Percentiles rank a stretch among this genome's conserved stretches.
Conservation (phyloP, 495 filamentous ascomycete genomes). For the Bacidia rubella region DNA sequence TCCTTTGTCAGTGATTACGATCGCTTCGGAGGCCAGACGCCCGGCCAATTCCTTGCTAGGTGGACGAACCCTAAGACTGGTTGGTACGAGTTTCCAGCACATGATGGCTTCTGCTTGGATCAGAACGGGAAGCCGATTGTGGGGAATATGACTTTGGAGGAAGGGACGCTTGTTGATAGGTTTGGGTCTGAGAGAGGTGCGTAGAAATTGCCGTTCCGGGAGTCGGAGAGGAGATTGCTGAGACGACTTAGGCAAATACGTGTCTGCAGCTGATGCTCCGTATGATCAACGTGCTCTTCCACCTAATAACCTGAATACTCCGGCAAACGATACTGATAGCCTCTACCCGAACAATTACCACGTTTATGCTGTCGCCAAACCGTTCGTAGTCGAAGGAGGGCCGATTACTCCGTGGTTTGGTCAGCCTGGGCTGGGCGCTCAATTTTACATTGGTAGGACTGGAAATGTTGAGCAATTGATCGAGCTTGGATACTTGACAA, state of each 20-base stretch:
- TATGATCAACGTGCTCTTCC: conserved; percentile 41
- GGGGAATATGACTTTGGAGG: conserved; percentile 31
- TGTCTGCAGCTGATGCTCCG: conserved; percentile 34
- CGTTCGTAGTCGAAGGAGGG: conserved; percentile 32
- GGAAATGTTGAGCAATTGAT: conserved; percentile 8
- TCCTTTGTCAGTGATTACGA: conserved; percentile 29
- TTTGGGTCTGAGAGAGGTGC: conserved; percentile 36
- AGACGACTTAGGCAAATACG: conserved; percentile 22
- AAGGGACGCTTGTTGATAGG: conserved; percentile 38
- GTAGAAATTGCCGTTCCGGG: background rate
- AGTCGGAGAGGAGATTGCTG: background rate
- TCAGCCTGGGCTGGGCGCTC: conserved; percentile 42
- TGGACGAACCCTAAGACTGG: conserved; percentile 27
- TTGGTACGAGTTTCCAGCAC: conserved; percentile 30
- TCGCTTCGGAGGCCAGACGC: conserved; percentile 36
- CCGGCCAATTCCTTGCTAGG: conserved; percentile 32
- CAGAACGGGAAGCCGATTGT: conserved; percentile 24
- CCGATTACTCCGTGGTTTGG: conserved; percentile 44
- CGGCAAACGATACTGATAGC: conserved; percentile 7
- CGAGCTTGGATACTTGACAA: conserved; percentile 4
- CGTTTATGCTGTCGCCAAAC: conserved; percentile 35
- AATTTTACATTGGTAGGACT: conserved; percentile 24
- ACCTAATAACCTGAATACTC: conserved; percentile 33
- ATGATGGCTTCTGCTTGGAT: conserved; percentile 31
- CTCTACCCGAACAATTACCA: conserved; percentile 41